Evolutionary conservation across 2,329 filamentous ascomycete genomes (phyloP), one percentile per base, ranked within the genome.

Genomic region (Harringtonia lauricola): DNA sequence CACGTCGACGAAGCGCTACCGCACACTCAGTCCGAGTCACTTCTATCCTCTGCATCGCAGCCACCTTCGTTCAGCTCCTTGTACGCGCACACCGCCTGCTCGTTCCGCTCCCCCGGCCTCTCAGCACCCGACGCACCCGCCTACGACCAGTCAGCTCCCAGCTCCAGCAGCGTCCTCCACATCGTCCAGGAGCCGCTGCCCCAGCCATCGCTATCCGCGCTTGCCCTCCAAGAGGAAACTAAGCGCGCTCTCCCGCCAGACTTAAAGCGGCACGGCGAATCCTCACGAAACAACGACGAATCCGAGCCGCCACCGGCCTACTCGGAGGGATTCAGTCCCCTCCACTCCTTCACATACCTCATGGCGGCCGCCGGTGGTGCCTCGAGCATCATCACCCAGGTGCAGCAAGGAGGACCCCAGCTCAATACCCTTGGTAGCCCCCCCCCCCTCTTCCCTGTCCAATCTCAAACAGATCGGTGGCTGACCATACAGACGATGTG

Each of bases 331-430:
- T 83, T 81, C 49, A 95, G 87, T 69, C 92, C 92, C 50, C 79
- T 98, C 62, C 76, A 84, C 48, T 86, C 87, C 46, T 98, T 98
- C 60, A 82, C 84, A 56, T 98, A 94, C 77, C 79, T 95, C 62
- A 98, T 98, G 92, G 89, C 92, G 67, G 86, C 88, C 63, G 89
- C 90, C 67, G 90, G 90, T 73, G 90, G 89, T 69, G 86, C 89
- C 56, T 83, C 89, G 70, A 96, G 92, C 77, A 95, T 98, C 61
- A 94, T 98, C 68, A 98, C 92, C 66, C 92, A 98, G 70, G 92
- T 98, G 56, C 89, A 94, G 62, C 92, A 98, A 66, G 84, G 84
- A 52, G 89, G 84, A 41, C 85, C 88, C 56, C 85, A 89, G 31
- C 79, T 95, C 55, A 94, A 92, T 64, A 84, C 86, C 44, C 72